Percentiles rank a stretch among this genome's conserved stretches.
Evolutionary conservation across 345 rosid species (phyloP).

Genomic region (Populus euphratica): DNA sequence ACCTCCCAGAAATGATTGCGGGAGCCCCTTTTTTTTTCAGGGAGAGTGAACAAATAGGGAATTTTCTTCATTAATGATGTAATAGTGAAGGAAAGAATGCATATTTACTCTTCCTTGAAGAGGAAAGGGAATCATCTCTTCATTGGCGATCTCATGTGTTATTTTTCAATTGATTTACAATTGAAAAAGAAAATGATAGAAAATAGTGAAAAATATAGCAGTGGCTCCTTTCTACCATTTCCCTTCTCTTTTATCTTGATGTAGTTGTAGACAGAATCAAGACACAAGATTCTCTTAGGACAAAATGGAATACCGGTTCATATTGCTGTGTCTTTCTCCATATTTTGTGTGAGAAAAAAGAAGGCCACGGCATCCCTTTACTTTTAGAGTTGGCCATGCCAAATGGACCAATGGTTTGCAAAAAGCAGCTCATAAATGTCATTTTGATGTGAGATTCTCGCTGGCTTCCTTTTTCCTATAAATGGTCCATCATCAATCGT

Average conservation of each 20-base stretch:
- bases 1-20: background rate
- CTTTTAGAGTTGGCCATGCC: background rate
- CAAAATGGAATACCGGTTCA: background rate
- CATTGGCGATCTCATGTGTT: background rate
- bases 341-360: background rate
- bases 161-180: background rate
- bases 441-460: background rate
- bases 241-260: too few relatives aligned
- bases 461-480: too few relatives aligned
- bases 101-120: background rate
- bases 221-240: background rate
- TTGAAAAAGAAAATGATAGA: background rate
- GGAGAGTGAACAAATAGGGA: background rate
- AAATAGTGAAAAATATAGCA: background rate
- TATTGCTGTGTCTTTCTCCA: background rate
- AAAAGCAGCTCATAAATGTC: background rate
- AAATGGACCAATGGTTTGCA: background rate
- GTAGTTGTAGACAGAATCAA: background rate
- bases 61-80: background rate
- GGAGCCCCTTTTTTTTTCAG: background rate
- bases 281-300: background rate
- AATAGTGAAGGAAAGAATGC: background rate
- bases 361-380: too few relatives aligned
- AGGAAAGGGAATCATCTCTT: background rate
- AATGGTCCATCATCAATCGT: background rate